Evolutionary conservation across 495 filamentous ascomycete species (phyloP), one percentile per base, ranked within the genome.

Genomic region (Neurospora sp.): DNA sequence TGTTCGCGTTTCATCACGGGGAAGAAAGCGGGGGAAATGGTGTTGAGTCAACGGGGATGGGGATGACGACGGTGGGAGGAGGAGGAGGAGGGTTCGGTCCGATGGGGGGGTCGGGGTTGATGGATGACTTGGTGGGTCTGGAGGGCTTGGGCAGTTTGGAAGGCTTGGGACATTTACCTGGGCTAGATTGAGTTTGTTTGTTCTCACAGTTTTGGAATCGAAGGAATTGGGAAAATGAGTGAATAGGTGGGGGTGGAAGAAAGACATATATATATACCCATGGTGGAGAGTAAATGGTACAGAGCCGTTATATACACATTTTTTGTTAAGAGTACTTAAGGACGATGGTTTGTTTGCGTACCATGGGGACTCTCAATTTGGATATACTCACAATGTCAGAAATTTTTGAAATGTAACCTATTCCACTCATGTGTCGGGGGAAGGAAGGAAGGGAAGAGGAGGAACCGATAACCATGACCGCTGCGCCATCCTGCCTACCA

Each of bases 121-220:
- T 66, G 54, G 54, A 66, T 66, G 77, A 79, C 27, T 20, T 70
- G 27, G 23, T 35, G 35, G 76, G 74, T 27, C 77, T 81, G 46
- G 79, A 78, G 10, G 75, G 54, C 38, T 40, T 80, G 69, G 73
- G 75, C n/a, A 35, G 69, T 5, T 76, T 81, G 77, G 76, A 75
- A 4, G 75, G 70, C 23, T 41, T 82, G 74, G 78, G 81, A 41
- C 75, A 78, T 44, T 46, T 81, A 7, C 74, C 80, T 2, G 79
- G 75, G 59, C 23, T 82, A 5, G 80, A 82, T 40, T 82, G 75
- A 44, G 27, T 66, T 31, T 37, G 27, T 2, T 18, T 35, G 0
- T 16, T 35, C 54, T 18, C 54, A 18, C 7, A 10, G 11, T 14
- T 27, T 27, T 59, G 5, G 48, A 59, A 59, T 59, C 23, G 5